Base-by-base conservation (phyloP, 2,329 filamentous ascomycete species). In the Colletotrichum acutatum region DNA sequence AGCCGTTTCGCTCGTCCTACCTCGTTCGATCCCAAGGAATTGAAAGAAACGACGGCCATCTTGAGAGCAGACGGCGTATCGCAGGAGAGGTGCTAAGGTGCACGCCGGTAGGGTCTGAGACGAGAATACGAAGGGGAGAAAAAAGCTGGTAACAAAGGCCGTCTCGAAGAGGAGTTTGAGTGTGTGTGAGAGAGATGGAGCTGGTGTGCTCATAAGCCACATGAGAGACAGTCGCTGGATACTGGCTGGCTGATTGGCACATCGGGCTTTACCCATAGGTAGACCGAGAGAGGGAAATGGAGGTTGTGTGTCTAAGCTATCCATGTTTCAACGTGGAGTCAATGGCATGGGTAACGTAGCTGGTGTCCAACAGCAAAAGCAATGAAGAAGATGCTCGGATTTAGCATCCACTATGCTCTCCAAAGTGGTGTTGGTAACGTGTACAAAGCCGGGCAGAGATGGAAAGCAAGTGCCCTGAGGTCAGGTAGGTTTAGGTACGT, bases 311-410 rank as follows among this genome's bases (percentile, higher is more conserved):
- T 70, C 60, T 37, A 70, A 37, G 46, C n/a, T 70, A 70, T 65
- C 66, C 70, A 60, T 72, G 60, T 60, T 26, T 32, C 42, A 70
- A 66, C 70, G 70, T 72, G 70, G 70, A 72, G 70, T 70, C 30
- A 54, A 9, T n/a, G 49, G 56, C 60, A 65, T 70, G 60, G 56
- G 53, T 59, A 65, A 49, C 60, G 66, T 52, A 61, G 54, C 54
- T 70, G 61, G 34, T 65, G 49, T 59, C 70, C 66, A 22, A 34
- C 42, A 52, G 26, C 54, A 72, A 72, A 72, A 72, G 66, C 66
- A 72, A 72, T 56, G 19, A 65, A 65, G 46, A 58, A 65, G 28
- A 70, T 60, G 59, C 14, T 19, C 59, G 63, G 37, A 42, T 58
- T 59, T 49, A 49, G 58, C 22, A 49, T 59, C 65, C 53, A 53